Base-by-base conservation (phyloP, 495 filamentous ascomycete species). In the Podospora didyma region DNA sequence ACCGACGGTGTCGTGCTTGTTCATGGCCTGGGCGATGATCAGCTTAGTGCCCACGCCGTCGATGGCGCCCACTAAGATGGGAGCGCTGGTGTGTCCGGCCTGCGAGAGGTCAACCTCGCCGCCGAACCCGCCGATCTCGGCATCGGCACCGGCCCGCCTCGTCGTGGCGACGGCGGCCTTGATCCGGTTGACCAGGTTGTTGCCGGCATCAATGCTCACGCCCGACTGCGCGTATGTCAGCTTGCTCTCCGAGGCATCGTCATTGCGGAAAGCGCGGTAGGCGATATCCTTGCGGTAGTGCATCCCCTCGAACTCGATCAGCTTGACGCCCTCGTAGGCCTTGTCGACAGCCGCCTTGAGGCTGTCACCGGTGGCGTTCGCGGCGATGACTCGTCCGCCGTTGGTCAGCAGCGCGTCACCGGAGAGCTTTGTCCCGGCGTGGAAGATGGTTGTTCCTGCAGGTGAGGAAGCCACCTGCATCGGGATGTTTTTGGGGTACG, bases 41-140 rank as follows among this genome's bases (percentile, higher is more conserved):
- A 97, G 85, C 75, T 97, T 97, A 26, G 94, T 98, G 41, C 94
- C 94, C 17, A 98, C 89, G 52, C 94, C 94, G 69, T 98, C 95
- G 58, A 96, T 97, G 42, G 89, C 92, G 42, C 88, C 87, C 28
- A 97, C 88, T 42, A 97, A 73, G 24, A 89, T 86, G 2, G 94
- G 92, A 0, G 87, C 80, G 49, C 81, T 72, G 5, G 79, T 73
- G 72, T 90, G 96, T 46, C 89, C 86, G 31, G 92, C 92, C 28
- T 81, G 82, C 7, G 82, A 72, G 7, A 97, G 82, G 65, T 95
- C 88, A 57, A 97, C 87, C 60, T 89, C 82, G 34, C 95, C 94
- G 23, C 95, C 94, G 59, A 98, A 98, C 2, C 95, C 95, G 56
- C 95, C 94, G 62, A 97, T 96, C 62, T 89, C 82, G 53, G 90